Evolutionary conservation across 441 rosid genomes (phyloP).

Genomic region (Dalechampia spathulata): DNA sequence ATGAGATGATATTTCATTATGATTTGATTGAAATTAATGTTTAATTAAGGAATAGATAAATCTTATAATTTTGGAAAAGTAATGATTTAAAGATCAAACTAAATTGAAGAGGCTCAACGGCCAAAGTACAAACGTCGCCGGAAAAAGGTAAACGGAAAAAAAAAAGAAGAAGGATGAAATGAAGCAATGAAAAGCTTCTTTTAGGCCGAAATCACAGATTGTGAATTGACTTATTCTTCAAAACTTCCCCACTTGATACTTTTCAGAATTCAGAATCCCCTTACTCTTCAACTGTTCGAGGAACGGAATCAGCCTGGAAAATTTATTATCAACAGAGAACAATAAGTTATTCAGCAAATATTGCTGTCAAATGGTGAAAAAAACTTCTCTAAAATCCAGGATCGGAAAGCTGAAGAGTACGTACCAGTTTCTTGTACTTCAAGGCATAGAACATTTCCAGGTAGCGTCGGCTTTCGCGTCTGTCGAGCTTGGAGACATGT

Average conservation of each 20-base stretch:
- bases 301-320: conserved; percentile 86
- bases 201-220: conserved; percentile 23
- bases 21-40: no score
- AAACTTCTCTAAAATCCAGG: neutral
- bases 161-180: no score
- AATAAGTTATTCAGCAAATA: neutral
- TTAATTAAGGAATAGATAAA: no score
- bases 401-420: neutral
- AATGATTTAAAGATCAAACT: no score
- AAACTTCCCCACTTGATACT: neutral
- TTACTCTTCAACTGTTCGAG: conserved; percentile 60
- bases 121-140: conserved; percentile 24
- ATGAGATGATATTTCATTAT: no score
- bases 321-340: neutral
- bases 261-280: conserved; percentile 20
- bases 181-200: conserved; percentile 5
- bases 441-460: conserved; percentile 94
- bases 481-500: conserved; percentile 87
- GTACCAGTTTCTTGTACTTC: conserved; percentile 80
- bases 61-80: no score
- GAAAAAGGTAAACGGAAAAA: neutral
- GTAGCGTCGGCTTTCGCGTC: conserved; percentile 82
- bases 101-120: conserved; percentile 20
- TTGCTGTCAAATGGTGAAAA: neutral
- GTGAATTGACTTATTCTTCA: conserved; percentile 14